phyloP scores from a whole-genome alignment of 169 alveolate genomes.

The Amoebophrya sp. region DNA sequence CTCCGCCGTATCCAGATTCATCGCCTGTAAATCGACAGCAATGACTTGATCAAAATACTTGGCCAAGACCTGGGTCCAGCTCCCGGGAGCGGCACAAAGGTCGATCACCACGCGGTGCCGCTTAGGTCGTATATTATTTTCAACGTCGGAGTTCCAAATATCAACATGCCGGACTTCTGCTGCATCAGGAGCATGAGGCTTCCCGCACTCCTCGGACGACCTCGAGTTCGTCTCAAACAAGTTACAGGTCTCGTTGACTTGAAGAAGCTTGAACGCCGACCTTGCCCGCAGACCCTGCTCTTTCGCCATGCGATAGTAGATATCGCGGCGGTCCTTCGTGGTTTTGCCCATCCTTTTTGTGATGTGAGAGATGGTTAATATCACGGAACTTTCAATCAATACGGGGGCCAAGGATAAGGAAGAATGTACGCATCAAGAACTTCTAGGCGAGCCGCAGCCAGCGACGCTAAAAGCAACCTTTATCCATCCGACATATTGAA shows the following conservation, averaged over 20 bases:
- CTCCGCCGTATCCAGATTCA: background rate
- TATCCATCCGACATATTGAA: no score
- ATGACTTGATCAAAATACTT: background rate
- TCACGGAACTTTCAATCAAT: no score
- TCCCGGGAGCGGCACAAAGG: background rate
- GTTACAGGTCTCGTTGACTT: conserved; percentile 79
- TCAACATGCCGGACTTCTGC: no score
- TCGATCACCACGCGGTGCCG: background rate
- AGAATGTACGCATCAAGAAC: no score
- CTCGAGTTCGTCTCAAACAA: background rate
- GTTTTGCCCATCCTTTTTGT: background rate
- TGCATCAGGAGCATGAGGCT: no score
- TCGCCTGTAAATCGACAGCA: background rate
- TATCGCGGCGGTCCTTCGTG: conserved; percentile 61
- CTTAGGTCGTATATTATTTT: no score
- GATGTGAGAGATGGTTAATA: no score
- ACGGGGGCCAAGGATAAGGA: no score
- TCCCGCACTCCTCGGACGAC: background rate
- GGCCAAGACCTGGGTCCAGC: background rate
- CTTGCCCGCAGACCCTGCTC: conserved; percentile 91
- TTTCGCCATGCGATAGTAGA: conserved; percentile 90
- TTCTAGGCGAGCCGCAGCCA: no score
- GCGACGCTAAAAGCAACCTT: no score
- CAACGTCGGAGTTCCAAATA: background rate
- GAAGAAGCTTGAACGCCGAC: conserved; percentile 85